phyloP scores from a whole-genome alignment of 2,329 filamentous ascomycete genomes.

The Pseudocercospora macadamiae region DNA sequence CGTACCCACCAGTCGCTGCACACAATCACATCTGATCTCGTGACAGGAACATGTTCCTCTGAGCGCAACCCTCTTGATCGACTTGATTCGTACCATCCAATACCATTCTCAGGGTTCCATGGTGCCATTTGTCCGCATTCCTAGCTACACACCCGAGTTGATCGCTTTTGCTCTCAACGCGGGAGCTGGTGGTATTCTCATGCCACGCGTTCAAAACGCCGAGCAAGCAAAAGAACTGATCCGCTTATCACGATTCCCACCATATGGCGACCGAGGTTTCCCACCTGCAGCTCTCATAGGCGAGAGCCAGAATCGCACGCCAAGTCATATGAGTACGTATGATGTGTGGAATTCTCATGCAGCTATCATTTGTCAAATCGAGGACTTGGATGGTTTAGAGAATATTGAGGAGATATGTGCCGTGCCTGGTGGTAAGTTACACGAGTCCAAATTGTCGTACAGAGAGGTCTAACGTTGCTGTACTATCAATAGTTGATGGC shows the following conservation, averaged over 20 bases:
- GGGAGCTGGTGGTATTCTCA: constrained; percentile 11
- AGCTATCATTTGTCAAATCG: constrained; percentile 12
- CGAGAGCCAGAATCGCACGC: neutral
- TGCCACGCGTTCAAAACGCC: constrained; percentile 10
- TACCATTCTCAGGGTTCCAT: constrained; percentile 12
- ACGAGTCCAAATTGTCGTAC: neutral
- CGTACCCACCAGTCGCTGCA: neutral
- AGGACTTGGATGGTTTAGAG: constrained; percentile 12
- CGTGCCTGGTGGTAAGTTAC: constrained; percentile 7
- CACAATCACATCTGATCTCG: neutral
- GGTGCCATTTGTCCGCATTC: constrained; percentile 13
- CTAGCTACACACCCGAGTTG: constrained; percentile 5
- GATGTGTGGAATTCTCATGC: constrained; percentile 14
- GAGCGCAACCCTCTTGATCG: constrained; percentile 5
- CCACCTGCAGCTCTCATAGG: constrained; percentile 10
- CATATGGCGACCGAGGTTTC: constrained; percentile 7
- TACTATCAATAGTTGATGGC: constrained; percentile 4
- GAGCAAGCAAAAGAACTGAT: constrained; percentile 8
- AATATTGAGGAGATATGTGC: constrained; percentile 13
- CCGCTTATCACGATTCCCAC: neutral
- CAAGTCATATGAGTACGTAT: neutral
- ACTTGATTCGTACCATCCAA: constrained; percentile 14
- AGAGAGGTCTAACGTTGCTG: neutral
- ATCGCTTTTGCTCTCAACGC: constrained; percentile 9
- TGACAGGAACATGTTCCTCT: constrained; percentile 11